phyloP scores from a whole-genome alignment of 257 asterid genomes.

The Mentha longifolia region DNA sequence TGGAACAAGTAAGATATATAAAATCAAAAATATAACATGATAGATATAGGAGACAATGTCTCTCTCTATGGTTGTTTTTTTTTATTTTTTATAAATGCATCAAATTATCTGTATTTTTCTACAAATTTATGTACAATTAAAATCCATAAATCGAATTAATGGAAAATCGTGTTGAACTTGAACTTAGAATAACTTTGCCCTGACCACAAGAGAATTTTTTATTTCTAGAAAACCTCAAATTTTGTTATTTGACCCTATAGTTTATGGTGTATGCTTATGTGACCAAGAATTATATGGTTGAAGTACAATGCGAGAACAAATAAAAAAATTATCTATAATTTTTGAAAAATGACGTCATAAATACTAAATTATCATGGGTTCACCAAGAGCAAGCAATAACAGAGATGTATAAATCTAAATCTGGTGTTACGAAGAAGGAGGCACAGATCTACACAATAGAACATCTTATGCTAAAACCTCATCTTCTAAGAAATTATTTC shows the following conservation, averaged over 20 bases:
- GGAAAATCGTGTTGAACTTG: no score
- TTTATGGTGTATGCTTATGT: background rate
- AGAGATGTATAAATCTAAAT: background rate
- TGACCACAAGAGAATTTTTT: no score
- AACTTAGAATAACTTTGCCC: no score
- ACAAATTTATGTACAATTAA: no score
- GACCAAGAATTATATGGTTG: background rate
- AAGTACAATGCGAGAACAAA: background rate
- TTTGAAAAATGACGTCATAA: background rate
- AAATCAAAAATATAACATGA: no score
- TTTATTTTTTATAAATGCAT: no score
- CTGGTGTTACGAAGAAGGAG: slow-evolving; percentile 8
- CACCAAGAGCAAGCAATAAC: background rate
- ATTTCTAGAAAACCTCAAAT: no score
- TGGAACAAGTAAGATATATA: no score
- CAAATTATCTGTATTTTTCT: no score
- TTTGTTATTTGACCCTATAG: background rate
- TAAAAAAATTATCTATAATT: background rate
- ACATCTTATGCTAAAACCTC: slow-evolving; percentile 2
- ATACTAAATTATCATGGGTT: background rate
- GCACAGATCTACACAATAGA: slow-evolving; percentile 25
- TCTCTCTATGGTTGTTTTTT: no score
- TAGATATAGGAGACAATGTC: no score
- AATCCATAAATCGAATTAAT: no score
- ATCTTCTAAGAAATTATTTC: slow-evolving; percentile 26